Conservation (phyloP, 2,329 filamentous ascomycete species). For the Pseudopyricularia cyperi region DNA sequence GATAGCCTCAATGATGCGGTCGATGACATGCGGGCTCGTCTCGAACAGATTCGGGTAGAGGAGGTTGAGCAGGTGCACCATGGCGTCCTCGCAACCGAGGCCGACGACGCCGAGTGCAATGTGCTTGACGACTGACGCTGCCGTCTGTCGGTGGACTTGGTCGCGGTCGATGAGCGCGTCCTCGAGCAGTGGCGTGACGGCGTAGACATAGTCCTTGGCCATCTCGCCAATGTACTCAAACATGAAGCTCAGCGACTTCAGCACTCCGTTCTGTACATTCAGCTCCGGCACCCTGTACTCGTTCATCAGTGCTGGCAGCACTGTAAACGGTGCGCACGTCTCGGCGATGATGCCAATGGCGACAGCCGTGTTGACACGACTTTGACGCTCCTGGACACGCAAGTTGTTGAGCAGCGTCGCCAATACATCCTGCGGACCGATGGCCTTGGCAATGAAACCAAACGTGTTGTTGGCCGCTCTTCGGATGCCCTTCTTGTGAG, state of each 20-base stretch:
- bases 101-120: conserved; percentile 96
- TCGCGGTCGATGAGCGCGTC: conserved; percentile 96
- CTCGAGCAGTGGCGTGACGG: conserved; percentile 87
- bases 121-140: conserved; percentile 93
- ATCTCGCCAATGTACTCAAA: conserved; percentile 99
- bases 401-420: conserved; percentile 94
- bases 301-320: conserved; percentile 98
- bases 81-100: conserved; percentile 92
- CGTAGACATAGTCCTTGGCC: conserved; percentile 99
- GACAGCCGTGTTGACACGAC: conserved; percentile 94
- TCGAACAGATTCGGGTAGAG: conserved; percentile 96
- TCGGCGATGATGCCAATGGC: conserved; percentile 98
- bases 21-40: conserved; percentile 95
- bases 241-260: conserved; percentile 92
- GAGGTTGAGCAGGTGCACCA: conserved; percentile 93
- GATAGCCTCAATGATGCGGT: conserved; percentile 93
- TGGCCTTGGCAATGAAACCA: conserved; percentile 98
- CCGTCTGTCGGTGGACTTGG: conserved; percentile 94
- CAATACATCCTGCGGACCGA: conserved; percentile 92
- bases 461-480: conserved; percentile 99
- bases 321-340: conserved; percentile 95
- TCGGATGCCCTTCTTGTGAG: conserved; percentile 98
- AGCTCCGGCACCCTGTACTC: conserved; percentile 97
- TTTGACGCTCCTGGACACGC: conserved; percentile 93
- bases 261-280: conserved; percentile 96